Base-by-base conservation (phyloP, 148 eudicot species). In the Camellia lanceoleosa region DNA sequence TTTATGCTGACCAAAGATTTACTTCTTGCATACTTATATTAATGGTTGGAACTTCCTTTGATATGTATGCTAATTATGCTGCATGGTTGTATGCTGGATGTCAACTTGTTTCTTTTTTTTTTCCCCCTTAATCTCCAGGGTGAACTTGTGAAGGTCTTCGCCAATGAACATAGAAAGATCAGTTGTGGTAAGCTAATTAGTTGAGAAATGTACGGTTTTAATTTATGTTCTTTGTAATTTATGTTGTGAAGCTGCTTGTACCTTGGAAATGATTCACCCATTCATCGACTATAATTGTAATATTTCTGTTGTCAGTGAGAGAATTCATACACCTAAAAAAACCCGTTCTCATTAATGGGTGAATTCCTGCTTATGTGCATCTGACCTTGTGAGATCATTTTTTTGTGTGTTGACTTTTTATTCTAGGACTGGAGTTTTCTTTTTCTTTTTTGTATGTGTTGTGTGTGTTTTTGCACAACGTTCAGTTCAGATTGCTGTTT, bases 81-180 rank as follows among this genome's bases (percentile, higher is more conserved):
- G 61, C 75, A 52, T 54, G 4, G 0, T 51, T 51, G 3, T 51
- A 13, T 52, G 16, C 3, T 71, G 6, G 52, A 9, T 43, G 42
- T 74, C 0, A 18, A 20, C 69, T 66, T 59, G 23, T 61, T 80
- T 70, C 54, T 80, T 71, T 79, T 71, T 43, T 30, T 30, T 30
- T 30, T 30, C 38, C 38, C 38, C 38, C 38, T 30, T 30, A 30
- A 79, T 82, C 46, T 85, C 54, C 91, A 95, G 98, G 98, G 98
- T 65, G 97, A 90, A 84, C 87, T 93, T 68, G 97, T 93, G 73
- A 88, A 69, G 86, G 95, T 95, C 86, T 95, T 95, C 64, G 97
- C 97, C 64, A 95, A 95, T 82, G 98, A 86, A 82, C 92, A 91
- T 79, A 89, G 84, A 68, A 95, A 93, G 87, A 95, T 95, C 73